These are phyloP conservation scores for Hymenoscyphus occultus DNA, from an alignment of 2,329 filamentous ascomycete genomes.

Conservation along the genomic window DNA sequence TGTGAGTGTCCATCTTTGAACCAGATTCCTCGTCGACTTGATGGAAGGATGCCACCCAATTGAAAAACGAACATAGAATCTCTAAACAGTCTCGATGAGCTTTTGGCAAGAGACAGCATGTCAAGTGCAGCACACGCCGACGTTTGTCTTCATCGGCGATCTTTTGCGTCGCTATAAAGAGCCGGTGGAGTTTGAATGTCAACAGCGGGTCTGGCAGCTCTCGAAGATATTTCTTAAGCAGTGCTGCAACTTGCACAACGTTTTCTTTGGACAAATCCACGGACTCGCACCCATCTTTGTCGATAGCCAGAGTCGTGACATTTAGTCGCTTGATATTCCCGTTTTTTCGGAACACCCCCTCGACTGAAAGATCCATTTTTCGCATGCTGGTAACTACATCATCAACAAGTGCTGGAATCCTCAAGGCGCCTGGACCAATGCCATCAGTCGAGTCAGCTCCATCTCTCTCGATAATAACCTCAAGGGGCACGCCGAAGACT, in stretches of 20 bases:
- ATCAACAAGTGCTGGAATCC: conserved; percentile 91
- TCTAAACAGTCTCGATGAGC: conserved; percentile 90
- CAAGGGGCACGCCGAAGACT: conserved; percentile 85
- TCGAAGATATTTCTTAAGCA: conserved; percentile 92
- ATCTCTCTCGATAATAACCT: conserved; percentile 85
- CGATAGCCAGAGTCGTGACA: conserved; percentile 81
- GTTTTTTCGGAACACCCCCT: conserved; percentile 98
- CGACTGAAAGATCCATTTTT: conserved; percentile 98
- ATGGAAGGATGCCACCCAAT: conserved; percentile 96
- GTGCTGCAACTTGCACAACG: conserved; percentile 87
- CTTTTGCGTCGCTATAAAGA: conserved; percentile 89
- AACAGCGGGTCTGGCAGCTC: conserved; percentile 92
- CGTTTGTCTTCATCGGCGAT: conserved; percentile 78
- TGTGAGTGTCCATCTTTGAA: conserved; percentile 98
- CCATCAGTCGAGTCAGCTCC: conserved; percentile 97
- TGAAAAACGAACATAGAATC: conserved; percentile 91
- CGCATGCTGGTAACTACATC: conserved; percentile 92
- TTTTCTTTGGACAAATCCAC: conserved; percentile 85
- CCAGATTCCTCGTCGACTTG: conserved; percentile 95
- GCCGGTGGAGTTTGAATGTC: conserved; percentile 87
- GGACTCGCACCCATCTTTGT: conserved; percentile 78
- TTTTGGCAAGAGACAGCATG: conserved; percentile 90
- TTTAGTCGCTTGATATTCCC: conserved; percentile 94
- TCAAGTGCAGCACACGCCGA: conserved; percentile 81
- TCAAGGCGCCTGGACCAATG: conserved; percentile 84